Conservation (phyloP, 1,139 yeast genomes). For the Protomyces pachydermus region DNA sequence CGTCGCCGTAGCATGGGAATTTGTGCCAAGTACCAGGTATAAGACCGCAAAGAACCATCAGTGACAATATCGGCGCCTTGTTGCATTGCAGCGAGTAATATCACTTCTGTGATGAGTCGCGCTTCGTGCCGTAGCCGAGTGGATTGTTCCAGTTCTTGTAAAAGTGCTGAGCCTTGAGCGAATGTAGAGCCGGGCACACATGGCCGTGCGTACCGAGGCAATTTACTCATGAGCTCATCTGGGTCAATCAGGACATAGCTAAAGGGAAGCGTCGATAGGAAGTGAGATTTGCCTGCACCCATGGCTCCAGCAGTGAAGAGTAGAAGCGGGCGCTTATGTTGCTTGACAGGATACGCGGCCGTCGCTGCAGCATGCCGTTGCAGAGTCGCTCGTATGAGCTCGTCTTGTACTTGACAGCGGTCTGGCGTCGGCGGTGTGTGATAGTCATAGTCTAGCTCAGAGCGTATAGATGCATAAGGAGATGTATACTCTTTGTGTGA, state of each 20-base stretch:
- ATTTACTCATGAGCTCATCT: constrained; percentile 17
- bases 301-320: constrained; percentile 24
- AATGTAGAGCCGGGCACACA: constrained; percentile 1
- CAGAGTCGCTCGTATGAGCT: constrained; percentile 2
- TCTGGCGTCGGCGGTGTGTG: constrained; percentile 1
- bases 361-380: neutral
- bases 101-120: constrained; percentile 13
- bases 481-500: neutral
- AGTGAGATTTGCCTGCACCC: constrained; percentile 25
- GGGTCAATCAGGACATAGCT: constrained; percentile 20
- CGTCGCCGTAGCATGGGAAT: constrained; percentile 3
- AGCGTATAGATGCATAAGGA: constrained; percentile 7
- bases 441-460: constrained; percentile 9
- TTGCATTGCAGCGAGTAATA: constrained; percentile 15
- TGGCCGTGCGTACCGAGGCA: constrained; percentile 6
- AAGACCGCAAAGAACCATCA: constrained; percentile 20
- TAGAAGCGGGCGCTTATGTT: neutral
- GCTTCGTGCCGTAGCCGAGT: constrained; percentile 20
- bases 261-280: constrained; percentile 11
- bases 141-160: constrained; percentile 2
- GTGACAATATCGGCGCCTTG: constrained; percentile 6
- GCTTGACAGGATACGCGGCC: neutral
- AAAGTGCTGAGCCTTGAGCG: neutral
- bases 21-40: constrained; percentile 14
- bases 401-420: constrained; percentile 12